Evolutionary conservation across 1,284 basidiomycete species (phyloP).

Genomic region (Trametes sp.): DNA sequence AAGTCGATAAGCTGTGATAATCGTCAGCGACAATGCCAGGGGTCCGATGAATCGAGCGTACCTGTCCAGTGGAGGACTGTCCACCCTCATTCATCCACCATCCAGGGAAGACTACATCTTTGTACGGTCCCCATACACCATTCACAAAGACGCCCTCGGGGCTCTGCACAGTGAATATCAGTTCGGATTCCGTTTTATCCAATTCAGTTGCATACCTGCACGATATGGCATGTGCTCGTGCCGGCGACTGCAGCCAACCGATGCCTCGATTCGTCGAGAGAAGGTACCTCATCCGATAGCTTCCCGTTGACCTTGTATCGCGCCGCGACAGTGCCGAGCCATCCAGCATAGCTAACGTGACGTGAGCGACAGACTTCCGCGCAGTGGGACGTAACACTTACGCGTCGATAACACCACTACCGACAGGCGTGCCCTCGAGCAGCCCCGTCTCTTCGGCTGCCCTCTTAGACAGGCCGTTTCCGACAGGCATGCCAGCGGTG

Average conservation of each 20-base stretch:
- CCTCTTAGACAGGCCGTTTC: constrained; percentile 78
- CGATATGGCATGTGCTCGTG: constrained; percentile 95
- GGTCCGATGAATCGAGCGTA: constrained; percentile 35
- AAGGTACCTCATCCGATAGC: constrained; percentile 57
- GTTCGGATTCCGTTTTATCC: background rate
- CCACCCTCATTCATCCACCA: constrained; percentile 99
- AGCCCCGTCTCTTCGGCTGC: constrained; percentile 91
- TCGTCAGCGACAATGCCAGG: constrained; percentile 68
- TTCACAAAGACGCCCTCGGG: constrained; percentile 86
- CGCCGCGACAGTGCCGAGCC: constrained; percentile 96
- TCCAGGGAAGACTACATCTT: constrained; percentile 89
- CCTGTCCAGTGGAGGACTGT: constrained; percentile 98
- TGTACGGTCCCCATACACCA: constrained; percentile 98
- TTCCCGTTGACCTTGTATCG: constrained; percentile 66
- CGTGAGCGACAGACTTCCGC: constrained; percentile 9
- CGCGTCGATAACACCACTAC: constrained; percentile 96
- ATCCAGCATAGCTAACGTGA: constrained; percentile 86
- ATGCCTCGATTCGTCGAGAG: constrained; percentile 78
- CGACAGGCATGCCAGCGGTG: constrained; percentile 94
- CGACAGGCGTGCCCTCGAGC: constrained; percentile 89
- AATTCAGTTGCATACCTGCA: constrained; percentile 61
- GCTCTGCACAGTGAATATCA: constrained; percentile 61
- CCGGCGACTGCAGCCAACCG: constrained; percentile 94
- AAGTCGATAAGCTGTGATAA: constrained; percentile 85
- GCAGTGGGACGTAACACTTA: constrained; percentile 47